These are phyloP conservation scores for Acer negundo DNA, from an alignment of 345 rosid genomes.

Conservation along the genomic window DNA sequence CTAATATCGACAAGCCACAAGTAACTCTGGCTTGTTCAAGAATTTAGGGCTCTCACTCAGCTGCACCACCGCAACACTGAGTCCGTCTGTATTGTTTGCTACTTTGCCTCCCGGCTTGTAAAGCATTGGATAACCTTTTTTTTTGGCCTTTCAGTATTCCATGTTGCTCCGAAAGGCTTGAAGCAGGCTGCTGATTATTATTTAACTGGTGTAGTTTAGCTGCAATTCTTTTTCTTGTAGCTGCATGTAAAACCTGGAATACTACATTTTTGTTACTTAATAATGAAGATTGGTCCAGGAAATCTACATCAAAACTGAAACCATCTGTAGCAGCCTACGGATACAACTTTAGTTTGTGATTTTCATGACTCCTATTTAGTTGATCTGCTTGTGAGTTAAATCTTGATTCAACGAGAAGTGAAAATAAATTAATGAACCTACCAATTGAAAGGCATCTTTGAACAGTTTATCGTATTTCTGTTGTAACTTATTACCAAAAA, in stretches of 20 bases:
- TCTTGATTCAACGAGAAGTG: not conserved
- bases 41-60: not conserved
- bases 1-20: not conserved
- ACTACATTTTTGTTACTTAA: not conserved
- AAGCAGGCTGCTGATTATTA: not conserved
- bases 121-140: constrained; percentile 10
- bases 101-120: not conserved
- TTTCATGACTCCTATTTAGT: not conserved
- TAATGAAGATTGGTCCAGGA: not conserved
- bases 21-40: not conserved
- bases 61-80: too few relatives aligned
- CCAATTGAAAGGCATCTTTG: not conserved
- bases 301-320: constrained; percentile 5
- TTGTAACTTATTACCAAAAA: not conserved
- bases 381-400: not conserved
- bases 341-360: not conserved
- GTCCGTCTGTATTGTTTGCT: not conserved
- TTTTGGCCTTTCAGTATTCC: not conserved
- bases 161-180: not conserved
- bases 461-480: not conserved
- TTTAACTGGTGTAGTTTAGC: not conserved
- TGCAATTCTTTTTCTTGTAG: not conserved
- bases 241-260: not conserved
- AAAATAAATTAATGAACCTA: not conserved
- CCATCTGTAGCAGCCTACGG: not conserved